Evolutionary conservation across 2,329 filamentous ascomycete genomes (phyloP), one percentile per base, ranked within the genome.

Genomic region (Pestalotiopsis sp.): DNA sequence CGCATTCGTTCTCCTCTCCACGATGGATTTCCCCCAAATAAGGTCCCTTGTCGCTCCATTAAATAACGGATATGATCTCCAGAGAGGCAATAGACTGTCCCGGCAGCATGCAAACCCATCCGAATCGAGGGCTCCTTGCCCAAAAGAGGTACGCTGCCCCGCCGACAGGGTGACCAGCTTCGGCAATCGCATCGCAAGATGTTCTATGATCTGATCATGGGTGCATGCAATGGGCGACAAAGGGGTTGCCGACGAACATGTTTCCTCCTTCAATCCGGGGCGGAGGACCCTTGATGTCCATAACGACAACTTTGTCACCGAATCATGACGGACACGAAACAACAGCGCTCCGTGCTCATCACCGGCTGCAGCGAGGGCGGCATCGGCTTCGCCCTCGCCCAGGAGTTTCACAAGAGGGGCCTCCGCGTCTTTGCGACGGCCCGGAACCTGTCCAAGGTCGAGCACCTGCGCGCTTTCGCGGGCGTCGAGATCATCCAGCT

Each of bases 401-500:
- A 73, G 20, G 80, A 80, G 56, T 81, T 83, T 68, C 79, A 81
- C 69, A 66, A 72, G 1, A 73, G 74, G 36, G 82, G 81, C 1
- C 73, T 79, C 25, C 75, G 76, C 11, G 83, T 84, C 36, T 80
- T 82, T 67, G 83, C 82, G 0, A 82, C 83, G 1, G 79, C 80
- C 4, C 77, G 82, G 17, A 78, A 76, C 63, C 73, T 75, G 1
- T 70, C 74, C 45, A 82, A 80, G 65, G 72, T 82, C 14, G 52
- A 72, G 3, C 74, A 79, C 25, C 73, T 81, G 20, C 68, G 73
- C 5, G 73, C 74, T 5, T n/a, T 52, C 6, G 66, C 76, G 52
- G 81, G 75, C 59, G 76, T 85, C 62, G 76, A 79, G 38, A 80
- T 80, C 13, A 27, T 86, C 13, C 62, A 72, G 3, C 75, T 86